A percentile compares a stretch with the other conserved stretches of the same genome.
Conservation (phyloP, 1,284 basidiomycete genomes). For the Coniophora puteana region DNA sequence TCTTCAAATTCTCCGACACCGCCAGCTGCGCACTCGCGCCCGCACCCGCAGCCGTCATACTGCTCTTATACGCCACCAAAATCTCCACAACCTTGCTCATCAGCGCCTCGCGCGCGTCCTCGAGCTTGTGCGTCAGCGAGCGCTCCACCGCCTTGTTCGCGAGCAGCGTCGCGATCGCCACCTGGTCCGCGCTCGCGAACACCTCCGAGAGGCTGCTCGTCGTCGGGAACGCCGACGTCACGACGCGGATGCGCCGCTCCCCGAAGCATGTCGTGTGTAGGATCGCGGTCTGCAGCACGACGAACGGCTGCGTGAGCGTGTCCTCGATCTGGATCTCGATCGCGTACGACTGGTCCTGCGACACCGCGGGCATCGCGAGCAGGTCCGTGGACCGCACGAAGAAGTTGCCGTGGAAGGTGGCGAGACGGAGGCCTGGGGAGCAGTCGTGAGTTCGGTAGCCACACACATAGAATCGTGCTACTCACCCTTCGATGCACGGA, state of each 20-base stretch:
- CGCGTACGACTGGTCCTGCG: constrained; percentile 94
- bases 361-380: constrained; percentile 94
- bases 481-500: constrained; percentile 89
- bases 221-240: constrained; percentile 91
- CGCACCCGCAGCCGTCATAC: constrained; percentile 91
- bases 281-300: constrained; percentile 95
- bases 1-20: constrained; percentile 90
- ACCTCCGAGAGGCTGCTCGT: constrained; percentile 92
- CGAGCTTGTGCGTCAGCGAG: constrained; percentile 84
- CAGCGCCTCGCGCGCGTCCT: constrained; percentile 91
- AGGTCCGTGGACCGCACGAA: constrained; percentile 98
- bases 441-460: constrained; percentile 7
- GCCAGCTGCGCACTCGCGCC: constrained; percentile 95
- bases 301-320: constrained; percentile 87
- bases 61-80: constrained; percentile 90
- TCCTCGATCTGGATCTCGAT: constrained; percentile 99
- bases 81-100: constrained; percentile 92
- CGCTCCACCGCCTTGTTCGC: constrained; percentile 98
- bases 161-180: constrained; percentile 86
- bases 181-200: constrained; percentile 93
- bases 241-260: constrained; percentile 93
- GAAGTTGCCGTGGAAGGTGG: constrained; percentile 99
- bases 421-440: constrained; percentile 81
- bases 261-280: constrained; percentile 96
- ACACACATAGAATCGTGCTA: constrained; percentile 8